A percentile compares a stretch with the other conserved stretches of the same genome.
phyloP scores from a whole-genome alignment of 139 green algal species.

The Monoraphidium neglectum region DNA sequence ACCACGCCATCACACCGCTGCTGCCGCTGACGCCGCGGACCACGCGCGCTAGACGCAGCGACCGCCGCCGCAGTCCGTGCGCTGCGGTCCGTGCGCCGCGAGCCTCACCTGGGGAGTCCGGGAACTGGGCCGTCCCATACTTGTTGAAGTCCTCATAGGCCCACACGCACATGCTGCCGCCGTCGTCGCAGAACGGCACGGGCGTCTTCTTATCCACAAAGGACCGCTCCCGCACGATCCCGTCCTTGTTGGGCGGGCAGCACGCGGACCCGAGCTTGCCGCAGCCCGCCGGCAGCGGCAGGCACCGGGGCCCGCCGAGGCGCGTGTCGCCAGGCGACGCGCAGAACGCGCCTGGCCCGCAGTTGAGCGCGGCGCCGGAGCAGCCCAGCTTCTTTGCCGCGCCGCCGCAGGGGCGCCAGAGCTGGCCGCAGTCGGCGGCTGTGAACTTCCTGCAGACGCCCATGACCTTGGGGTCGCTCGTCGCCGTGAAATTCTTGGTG shows the following conservation, averaged over 20 bases:
- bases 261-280: slow-evolving; percentile 8
- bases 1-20: no score
- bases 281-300: slow-evolving; percentile 23
- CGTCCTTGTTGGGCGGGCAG: slow-evolving; percentile 23
- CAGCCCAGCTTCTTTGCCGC: slow-evolving; percentile 15
- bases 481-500: background rate
- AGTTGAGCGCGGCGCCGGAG: background rate
- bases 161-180: slow-evolving; percentile 23
- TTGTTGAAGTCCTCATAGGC: background rate
- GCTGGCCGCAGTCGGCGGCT: slow-evolving; percentile 11
- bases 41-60: no score
- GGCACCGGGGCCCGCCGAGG: slow-evolving; percentile 26
- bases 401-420: slow-evolving; percentile 14
- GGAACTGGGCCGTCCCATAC: background rate
- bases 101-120: no score
- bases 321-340: slow-evolving; percentile 24
- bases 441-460: slow-evolving; percentile 25
- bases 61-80: no score
- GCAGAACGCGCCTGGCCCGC: slow-evolving; percentile 2
- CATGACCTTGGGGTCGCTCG: slow-evolving; percentile 6
- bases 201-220: slow-evolving; percentile 8
- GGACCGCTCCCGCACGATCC: slow-evolving; percentile 4
- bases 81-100: no score
- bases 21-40: no score
- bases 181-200: slow-evolving; percentile 24